Evolutionary conservation across 352 stramenopile species (phyloP).

Genomic region (Thraustochytrium sp.): DNA sequence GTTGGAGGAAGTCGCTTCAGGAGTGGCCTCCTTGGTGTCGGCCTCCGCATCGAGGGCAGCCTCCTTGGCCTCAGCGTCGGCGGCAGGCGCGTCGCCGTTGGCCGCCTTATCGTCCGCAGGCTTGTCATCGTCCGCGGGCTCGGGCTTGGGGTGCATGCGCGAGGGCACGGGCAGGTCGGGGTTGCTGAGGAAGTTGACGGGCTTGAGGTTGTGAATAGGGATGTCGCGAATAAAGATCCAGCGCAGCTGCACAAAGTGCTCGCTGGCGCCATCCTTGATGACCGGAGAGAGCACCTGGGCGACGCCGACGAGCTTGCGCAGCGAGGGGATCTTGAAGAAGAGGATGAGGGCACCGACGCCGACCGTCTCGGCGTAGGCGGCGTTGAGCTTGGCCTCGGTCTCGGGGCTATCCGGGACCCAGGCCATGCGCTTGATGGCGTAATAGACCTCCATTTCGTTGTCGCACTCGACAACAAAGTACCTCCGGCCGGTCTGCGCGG

Average conservation of each 20-base stretch:
- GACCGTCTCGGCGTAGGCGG: background rate
- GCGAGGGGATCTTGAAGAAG: slow-evolving; percentile 30
- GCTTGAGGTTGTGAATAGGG: slow-evolving; percentile 20
- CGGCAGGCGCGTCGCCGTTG: background rate
- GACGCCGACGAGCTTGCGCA: slow-evolving; percentile 21
- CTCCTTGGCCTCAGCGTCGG: background rate
- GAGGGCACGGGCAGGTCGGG: background rate
- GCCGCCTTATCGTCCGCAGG: background rate
- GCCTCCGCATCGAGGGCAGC: background rate
- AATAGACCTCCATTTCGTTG: slow-evolving; percentile 37
- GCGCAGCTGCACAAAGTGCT: slow-evolving; percentile 35
- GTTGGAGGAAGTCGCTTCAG: background rate
- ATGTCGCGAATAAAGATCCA: slow-evolving; percentile 37
- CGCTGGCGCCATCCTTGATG: background rate
- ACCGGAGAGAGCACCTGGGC: slow-evolving; percentile 13
- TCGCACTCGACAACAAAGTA: slow-evolving; percentile 39
- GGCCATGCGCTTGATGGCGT: slow-evolving; percentile 21
- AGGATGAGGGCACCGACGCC: background rate
- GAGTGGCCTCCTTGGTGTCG: background rate
- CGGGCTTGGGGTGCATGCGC: background rate
- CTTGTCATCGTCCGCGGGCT: background rate
- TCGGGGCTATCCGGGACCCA: background rate
- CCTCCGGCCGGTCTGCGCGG: background rate
- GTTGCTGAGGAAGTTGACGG: slow-evolving; percentile 32
- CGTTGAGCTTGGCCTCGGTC: slow-evolving; percentile 8